These are phyloP conservation scores for Nephelium lappaceum DNA, from an alignment of 345 rosid genomes.

Conservation along the genomic window DNA sequence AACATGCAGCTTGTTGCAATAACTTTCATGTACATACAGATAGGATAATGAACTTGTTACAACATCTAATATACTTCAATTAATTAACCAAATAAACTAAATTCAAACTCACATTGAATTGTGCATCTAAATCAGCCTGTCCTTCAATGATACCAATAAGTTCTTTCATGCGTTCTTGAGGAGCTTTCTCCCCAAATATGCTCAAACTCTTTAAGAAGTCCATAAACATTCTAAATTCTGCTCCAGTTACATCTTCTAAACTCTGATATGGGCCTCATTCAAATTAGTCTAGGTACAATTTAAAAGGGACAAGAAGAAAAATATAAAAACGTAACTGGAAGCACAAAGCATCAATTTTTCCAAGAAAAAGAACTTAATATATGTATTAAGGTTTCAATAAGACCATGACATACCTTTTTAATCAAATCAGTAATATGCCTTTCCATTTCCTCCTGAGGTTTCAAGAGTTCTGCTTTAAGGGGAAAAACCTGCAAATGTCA, in stretches of 20 bases:
- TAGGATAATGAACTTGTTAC: neutral
- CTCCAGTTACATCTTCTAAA: constrained; percentile 94
- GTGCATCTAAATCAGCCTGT: constrained; percentile 95
- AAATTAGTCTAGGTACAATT: constrained; percentile 17
- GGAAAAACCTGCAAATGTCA: constrained; percentile 74
- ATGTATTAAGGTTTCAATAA: neutral
- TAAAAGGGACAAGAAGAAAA: neutral
- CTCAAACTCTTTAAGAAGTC: constrained; percentile 88
- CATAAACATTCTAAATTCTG: constrained; percentile 97
- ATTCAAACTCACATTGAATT: constrained; percentile 67
- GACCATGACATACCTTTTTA: constrained; percentile 58
- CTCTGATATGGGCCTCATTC: constrained; percentile 53
- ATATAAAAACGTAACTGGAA: constrained; percentile 10
- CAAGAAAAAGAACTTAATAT: constrained; percentile 3
- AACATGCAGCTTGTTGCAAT: neutral
- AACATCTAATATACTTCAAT: neutral
- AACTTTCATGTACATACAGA: neutral
- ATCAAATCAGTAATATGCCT: constrained; percentile 88
- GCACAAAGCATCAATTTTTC: neutral
- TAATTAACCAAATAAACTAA: neutral
- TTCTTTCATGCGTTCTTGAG: constrained; percentile 91
- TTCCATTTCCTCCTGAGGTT: constrained; percentile 97
- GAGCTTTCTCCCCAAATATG: constrained; percentile 95
- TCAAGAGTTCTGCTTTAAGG: constrained; percentile 83
- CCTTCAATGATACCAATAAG: constrained; percentile 88